Evolutionary conservation across 192 early-diverging fungal species (phyloP).

Genomic region (Coemansia sp.): DNA sequence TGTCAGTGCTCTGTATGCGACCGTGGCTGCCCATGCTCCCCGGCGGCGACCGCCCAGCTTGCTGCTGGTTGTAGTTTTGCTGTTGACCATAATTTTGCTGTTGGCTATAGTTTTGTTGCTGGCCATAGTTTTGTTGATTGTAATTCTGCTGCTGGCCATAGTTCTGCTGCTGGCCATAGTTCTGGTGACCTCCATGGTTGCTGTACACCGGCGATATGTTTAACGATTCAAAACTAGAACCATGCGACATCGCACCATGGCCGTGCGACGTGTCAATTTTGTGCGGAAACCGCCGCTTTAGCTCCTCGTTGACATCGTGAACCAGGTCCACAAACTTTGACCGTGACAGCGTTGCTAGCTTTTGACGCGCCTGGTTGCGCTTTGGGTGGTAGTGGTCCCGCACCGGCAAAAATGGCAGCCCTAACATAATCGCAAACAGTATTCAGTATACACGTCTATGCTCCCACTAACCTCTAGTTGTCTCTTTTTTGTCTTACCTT

Average conservation of each 20-base stretch:
- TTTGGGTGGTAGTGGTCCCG: constrained; percentile 84
- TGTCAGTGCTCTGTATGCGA: not conserved
- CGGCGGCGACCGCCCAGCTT: constrained; percentile 30
- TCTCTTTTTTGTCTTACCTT: constrained; percentile 8
- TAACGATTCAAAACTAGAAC: constrained; percentile 33
- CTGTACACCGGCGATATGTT: constrained; percentile 34
- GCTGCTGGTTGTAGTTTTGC: constrained; percentile 12
- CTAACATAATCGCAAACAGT: constrained; percentile 1
- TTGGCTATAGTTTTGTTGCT: constrained; percentile 8
- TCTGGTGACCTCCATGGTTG: constrained; percentile 16
- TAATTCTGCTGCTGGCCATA: constrained; percentile 1
- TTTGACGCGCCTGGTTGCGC: constrained; percentile 95
- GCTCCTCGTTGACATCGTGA: constrained; percentile 81
- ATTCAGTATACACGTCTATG: constrained; percentile 1
- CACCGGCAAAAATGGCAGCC: constrained; percentile 74
- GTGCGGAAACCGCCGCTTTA: constrained; percentile 55
- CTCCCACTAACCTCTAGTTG: not conserved
- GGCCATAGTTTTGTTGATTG: constrained; percentile 1
- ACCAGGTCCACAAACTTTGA: constrained; percentile 90
- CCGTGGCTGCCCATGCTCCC: constrained; percentile 19
- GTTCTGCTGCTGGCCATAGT: constrained; percentile 12
- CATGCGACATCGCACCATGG: constrained; percentile 19
- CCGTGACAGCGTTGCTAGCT: constrained; percentile 87
- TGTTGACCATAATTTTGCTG: constrained; percentile 2
- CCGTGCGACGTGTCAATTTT: constrained; percentile 24